phyloP scores from a whole-genome alignment of 2,329 filamentous ascomycete genomes.

The Exserohilum turcica region DNA sequence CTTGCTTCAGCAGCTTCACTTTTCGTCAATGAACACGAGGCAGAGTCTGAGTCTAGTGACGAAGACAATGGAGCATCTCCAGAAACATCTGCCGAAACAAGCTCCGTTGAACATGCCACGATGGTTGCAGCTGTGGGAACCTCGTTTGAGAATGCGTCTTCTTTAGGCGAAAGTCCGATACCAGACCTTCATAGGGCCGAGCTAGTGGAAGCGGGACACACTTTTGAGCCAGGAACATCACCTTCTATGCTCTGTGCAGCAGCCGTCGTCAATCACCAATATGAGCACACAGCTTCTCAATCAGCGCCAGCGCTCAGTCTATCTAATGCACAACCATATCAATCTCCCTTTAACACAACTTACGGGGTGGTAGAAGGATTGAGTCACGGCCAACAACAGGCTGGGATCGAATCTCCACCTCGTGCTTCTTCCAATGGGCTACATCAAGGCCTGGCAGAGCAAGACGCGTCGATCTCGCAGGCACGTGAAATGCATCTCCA shows the following conservation, averaged over 20 bases:
- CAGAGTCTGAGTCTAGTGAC: conserved; percentile 1
- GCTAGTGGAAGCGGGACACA: not conserved
- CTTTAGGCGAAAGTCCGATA: not conserved
- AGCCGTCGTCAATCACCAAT: not conserved
- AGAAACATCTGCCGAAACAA: not conserved
- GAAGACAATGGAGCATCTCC: not conserved
- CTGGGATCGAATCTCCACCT: not conserved
- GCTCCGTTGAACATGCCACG: not conserved
- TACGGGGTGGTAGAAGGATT: not conserved
- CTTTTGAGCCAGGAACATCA: not conserved
- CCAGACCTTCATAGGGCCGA: not conserved
- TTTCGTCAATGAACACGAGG: conserved; percentile 1
- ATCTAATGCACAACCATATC: not conserved
- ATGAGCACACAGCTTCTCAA: not conserved
- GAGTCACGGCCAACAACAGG: not conserved
- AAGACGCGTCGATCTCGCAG: not conserved
- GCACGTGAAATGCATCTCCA: not conserved
- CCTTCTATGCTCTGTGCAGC: not conserved
- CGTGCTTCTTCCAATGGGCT: not conserved
- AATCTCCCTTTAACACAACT: not conserved
- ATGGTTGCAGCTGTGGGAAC: not conserved
- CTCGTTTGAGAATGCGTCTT: not conserved
- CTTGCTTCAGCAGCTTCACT: not conserved
- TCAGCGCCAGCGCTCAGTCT: not conserved
- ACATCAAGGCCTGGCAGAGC: not conserved